Evolutionary conservation across 164 flowering plant genomes (phyloP), one percentile per base, ranked within the genome.

Genomic region (Malania oleifera): DNA sequence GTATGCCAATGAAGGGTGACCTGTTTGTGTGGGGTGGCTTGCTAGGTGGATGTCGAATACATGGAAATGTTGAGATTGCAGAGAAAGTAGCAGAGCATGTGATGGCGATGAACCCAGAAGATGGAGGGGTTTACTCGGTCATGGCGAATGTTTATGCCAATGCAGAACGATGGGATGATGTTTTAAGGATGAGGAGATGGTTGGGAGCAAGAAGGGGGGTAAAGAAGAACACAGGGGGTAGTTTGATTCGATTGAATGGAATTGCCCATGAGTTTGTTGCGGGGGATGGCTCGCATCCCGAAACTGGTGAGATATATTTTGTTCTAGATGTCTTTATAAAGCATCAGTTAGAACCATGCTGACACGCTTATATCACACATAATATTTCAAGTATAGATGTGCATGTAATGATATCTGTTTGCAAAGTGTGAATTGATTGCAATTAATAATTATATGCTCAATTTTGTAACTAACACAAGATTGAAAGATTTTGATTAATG

Each of bases 11-110:
- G 72, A 57, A 50, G 7, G 87, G 82, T n/a, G 91, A 90, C 67
- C 70, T 86, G 49, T 82, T 61, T 62, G 84, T 79, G 13, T 87
- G 93, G 97, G 89, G 91, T 49, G 86, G 87, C 19, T 71, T 90
- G 78, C 84, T 90, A 18, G 89, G 87, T 45, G 97, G 93, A 8
- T 87, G 97, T 61, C 67, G 82, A 44, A 72, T 76, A 23, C 88
- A 83, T 70, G 86, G 87, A 53, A 64, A 84, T 66, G 80, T 84
- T 59, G 82, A 79, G 56, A 58, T 79, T 54, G 93, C 93, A 20
- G 86, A 84, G 73, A 67, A 59, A 18, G 96, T 84, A 15, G 87
- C 92, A 0, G 59, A 74, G 72, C 79, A 66, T 10, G 64, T 89
- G 31, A 74, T 79, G 82, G 73, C 66, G 56, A 61, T 82, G 54